Conservation (phyloP, 2,329 filamentous ascomycete species). For the Pestalotiopsis sp. region DNA sequence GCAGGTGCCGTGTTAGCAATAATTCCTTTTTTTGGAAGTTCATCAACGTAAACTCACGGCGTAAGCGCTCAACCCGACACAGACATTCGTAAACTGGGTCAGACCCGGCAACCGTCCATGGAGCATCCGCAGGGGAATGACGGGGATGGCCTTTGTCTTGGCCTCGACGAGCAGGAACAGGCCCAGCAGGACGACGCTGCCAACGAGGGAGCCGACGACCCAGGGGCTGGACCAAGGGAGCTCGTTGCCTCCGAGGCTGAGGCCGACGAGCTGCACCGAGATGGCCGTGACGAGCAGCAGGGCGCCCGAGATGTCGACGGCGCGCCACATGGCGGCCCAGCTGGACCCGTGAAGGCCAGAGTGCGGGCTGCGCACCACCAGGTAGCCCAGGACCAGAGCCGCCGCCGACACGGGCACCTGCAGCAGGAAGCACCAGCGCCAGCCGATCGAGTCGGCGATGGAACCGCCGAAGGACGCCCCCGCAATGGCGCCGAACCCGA, state of each 20-base stretch:
- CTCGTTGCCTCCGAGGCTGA: conserved; percentile 60
- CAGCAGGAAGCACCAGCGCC: conserved; percentile 68
- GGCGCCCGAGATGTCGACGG: conserved; percentile 62
- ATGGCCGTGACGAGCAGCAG: conserved; percentile 60
- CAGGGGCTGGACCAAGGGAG: conserved; percentile 53
- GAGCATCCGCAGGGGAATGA: conserved; percentile 60
- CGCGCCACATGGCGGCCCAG: conserved; percentile 48
- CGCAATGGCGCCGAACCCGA: conserved; percentile 64
- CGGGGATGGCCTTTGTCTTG: conserved; percentile 51
- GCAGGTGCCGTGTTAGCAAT: not conserved
- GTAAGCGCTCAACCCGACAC: conserved; percentile 63
- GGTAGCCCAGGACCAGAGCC: conserved; percentile 55
- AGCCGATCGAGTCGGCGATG: conserved; percentile 66
- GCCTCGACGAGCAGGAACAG: conserved; percentile 53
- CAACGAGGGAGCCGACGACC: conserved; percentile 48
- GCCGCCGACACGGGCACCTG: conserved; percentile 62
- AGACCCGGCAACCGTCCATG: conserved; percentile 56
- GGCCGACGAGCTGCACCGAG: conserved; percentile 57
- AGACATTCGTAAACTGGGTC: conserved; percentile 62
- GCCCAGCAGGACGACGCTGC: conserved; percentile 44
- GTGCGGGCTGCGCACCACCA: conserved; percentile 53
- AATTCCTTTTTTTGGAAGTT: too few relatives aligned
- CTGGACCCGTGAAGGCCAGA: conserved; percentile 32
- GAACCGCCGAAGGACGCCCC: conserved; percentile 68
- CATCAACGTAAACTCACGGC: conserved; percentile 47